These are phyloP conservation scores for Rhododendron mucronatum DNA, from an alignment of 148 eudicot genomes.

Conservation along the genomic window DNA sequence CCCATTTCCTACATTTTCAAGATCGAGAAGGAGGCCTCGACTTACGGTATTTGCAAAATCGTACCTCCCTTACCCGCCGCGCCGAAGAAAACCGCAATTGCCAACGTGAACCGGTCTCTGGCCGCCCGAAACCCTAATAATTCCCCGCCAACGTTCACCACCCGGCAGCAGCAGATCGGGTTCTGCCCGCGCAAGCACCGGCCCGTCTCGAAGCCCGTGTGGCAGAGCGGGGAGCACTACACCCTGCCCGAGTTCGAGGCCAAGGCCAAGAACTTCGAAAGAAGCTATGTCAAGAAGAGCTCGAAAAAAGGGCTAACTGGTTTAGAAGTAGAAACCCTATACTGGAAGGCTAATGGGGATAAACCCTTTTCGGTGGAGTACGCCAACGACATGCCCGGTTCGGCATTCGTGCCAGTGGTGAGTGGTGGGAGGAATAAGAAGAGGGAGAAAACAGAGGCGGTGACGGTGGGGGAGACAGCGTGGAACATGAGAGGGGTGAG, in stretches of 20 bases:
- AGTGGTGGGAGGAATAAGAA: slow-evolving; percentile 28
- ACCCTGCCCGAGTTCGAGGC: slow-evolving; percentile 64
- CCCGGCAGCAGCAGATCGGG: slow-evolving; percentile 90
- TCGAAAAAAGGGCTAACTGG: slow-evolving; percentile 40
- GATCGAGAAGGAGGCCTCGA: slow-evolving; percentile 84
- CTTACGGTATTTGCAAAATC: slow-evolving; percentile 88
- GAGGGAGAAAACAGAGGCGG: slow-evolving; percentile 22
- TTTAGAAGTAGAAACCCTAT: slow-evolving; percentile 72
- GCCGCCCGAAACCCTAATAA: slow-evolving; percentile 35
- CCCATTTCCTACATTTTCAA: slow-evolving; percentile 91
- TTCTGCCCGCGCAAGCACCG: slow-evolving; percentile 89
- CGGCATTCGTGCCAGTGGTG: slow-evolving; percentile 47
- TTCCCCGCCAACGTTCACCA: slow-evolving; percentile 58
- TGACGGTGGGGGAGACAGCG: slow-evolving; percentile 68
- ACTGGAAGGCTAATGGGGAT: slow-evolving; percentile 87
- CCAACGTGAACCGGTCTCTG: slow-evolving; percentile 61
- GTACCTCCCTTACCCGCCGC: slow-evolving; percentile 73
- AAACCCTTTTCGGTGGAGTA: slow-evolving; percentile 85
- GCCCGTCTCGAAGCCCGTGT: slow-evolving; percentile 80
- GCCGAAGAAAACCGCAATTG: slow-evolving; percentile 42
- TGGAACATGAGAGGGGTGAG: slow-evolving; percentile 98
- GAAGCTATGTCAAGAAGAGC: slow-evolving; percentile 42
- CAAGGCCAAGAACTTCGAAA: slow-evolving; percentile 75
- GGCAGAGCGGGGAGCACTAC: slow-evolving; percentile 86
- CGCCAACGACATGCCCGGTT: slow-evolving; percentile 97